Evolutionary conservation across 768 basidiomycete species (phyloP).

Genomic region (Botryobasidium botryosum): DNA sequence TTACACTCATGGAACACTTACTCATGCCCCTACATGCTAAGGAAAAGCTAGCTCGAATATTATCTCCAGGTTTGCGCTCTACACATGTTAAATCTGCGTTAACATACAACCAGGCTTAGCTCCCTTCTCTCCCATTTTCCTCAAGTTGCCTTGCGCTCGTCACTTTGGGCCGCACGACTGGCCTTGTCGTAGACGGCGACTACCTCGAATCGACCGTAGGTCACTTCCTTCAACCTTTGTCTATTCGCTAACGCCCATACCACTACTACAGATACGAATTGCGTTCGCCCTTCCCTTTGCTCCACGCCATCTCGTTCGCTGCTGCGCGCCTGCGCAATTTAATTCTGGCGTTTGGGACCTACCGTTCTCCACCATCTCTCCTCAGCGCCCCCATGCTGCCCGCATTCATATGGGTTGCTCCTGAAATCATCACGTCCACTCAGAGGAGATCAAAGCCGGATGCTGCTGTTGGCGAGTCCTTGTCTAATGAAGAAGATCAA

Average conservation of each 20-base stretch:
- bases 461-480: constrained; percentile 55
- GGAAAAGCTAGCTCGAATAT: constrained; percentile 63
- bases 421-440: constrained; percentile 52
- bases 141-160: constrained; percentile 75
- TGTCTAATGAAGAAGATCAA: constrained; percentile 9
- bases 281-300: constrained; percentile 65
- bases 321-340: constrained; percentile 66
- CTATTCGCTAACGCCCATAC: background rate
- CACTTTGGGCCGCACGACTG: constrained; percentile 76
- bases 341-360: constrained; percentile 66
- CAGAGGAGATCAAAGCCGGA: constrained; percentile 82
- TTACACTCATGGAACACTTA: constrained; percentile 83
- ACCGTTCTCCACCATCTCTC: constrained; percentile 66
- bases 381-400: constrained; percentile 45
- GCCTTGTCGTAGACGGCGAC: constrained; percentile 84
- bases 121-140: constrained; percentile 86
- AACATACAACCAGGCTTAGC: constrained; percentile 40
- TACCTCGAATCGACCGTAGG: constrained; percentile 75
- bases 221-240: constrained; percentile 23
- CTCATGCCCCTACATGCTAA: constrained; percentile 75
- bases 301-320: constrained; percentile 73
- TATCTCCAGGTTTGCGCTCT: constrained; percentile 40
- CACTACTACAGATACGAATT: constrained; percentile 63
- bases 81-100: background rate
- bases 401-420: constrained; percentile 48